phyloP scores from a whole-genome alignment of 495 filamentous ascomycete genomes.

The Aspergillus saccharolyticus region DNA sequence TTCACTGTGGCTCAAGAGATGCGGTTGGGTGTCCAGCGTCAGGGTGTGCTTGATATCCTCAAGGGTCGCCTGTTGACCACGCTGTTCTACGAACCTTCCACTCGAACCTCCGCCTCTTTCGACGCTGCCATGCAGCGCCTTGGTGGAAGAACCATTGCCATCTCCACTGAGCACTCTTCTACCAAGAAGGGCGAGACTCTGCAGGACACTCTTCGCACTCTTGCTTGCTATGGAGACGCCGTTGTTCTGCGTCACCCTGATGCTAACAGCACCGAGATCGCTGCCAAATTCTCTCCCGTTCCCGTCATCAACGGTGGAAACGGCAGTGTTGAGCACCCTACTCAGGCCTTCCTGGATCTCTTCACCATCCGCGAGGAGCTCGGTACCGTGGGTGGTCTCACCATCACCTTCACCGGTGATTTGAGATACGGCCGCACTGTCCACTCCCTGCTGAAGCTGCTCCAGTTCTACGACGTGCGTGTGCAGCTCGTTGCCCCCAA shows the following conservation, averaged over 20 bases:
- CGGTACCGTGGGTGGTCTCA: constrained; percentile 87
- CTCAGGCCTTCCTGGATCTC: constrained; percentile 96
- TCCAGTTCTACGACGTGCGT: constrained; percentile 88
- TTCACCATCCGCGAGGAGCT: constrained; percentile 98
- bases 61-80: constrained; percentile 80
- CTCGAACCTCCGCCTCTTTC: constrained; percentile 91
- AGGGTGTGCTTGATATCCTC: constrained; percentile 82
- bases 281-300: constrained; percentile 78
- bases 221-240: constrained; percentile 90
- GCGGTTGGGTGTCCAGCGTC: constrained; percentile 83
- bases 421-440: constrained; percentile 90
- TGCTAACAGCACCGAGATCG: constrained; percentile 67
- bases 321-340: constrained; percentile 90
- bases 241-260: constrained; percentile 90
- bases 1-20: constrained; percentile 97
- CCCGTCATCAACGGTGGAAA: constrained; percentile 97
- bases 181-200: constrained; percentile 90
- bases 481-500: constrained; percentile 86
- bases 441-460: constrained; percentile 87
- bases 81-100: constrained; percentile 97
- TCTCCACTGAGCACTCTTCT: constrained; percentile 74
- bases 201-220: constrained; percentile 87
- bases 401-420: constrained; percentile 93
- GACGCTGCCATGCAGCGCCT: constrained; percentile 97
- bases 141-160: constrained; percentile 73